Percentiles rank a stretch among this genome's conserved stretches.
These are phyloP conservation scores for Pochonia chlamydosporia DNA, from an alignment of 2,329 filamentous ascomycete species.

Conservation along the genomic window DNA sequence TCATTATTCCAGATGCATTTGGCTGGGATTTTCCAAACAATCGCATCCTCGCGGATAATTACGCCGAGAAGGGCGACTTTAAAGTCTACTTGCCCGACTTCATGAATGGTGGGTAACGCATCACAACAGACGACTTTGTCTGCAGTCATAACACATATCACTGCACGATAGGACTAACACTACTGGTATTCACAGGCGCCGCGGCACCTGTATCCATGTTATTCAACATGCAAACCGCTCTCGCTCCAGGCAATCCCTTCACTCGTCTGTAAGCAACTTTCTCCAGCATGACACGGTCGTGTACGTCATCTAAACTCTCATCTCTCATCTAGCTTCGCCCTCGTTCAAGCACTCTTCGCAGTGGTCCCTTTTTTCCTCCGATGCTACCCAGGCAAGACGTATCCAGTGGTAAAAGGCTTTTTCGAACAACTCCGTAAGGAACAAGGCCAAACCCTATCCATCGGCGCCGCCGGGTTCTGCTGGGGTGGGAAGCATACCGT, in stretches of 20 bases:
- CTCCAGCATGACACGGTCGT: not conserved
- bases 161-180: too few relatives aligned
- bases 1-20: constrained; percentile 50
- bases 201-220: constrained; percentile 25
- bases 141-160: too few relatives aligned
- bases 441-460: constrained; percentile 21
- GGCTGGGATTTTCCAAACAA: constrained; percentile 50
- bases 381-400: constrained; percentile 24
- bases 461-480: constrained; percentile 55
- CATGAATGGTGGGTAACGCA: constrained; percentile 35
- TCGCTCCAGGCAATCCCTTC: constrained; percentile 16
- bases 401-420: constrained; percentile 29
- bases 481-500: constrained; percentile 55
- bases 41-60: constrained; percentile 46
- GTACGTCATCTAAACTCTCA: not conserved
- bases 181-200: too few relatives aligned
- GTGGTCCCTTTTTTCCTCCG: constrained; percentile 26
- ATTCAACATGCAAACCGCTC: constrained; percentile 19
- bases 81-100: constrained; percentile 52
- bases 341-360: constrained; percentile 16
- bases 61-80: constrained; percentile 44
- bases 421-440: constrained; percentile 30
- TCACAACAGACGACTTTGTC: too few relatives aligned
- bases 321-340: constrained; percentile 18
- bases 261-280: constrained; percentile 21